These are phyloP conservation scores for Eucalyptus erythrocorys DNA, from an alignment of 345 rosid species.

Conservation along the genomic window DNA sequence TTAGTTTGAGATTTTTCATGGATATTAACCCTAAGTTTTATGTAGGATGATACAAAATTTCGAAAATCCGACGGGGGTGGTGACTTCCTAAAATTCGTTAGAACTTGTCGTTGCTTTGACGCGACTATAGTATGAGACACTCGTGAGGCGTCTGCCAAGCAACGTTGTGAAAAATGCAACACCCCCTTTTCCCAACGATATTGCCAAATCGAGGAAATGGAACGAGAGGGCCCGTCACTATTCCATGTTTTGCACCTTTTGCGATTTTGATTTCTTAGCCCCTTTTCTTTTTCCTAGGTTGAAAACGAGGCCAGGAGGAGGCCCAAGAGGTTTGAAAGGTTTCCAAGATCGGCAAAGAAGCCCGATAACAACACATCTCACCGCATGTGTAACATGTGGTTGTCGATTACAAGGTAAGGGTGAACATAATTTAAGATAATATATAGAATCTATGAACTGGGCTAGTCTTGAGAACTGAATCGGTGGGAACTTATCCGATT, in stretches of 20 bases:
- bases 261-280: neutral
- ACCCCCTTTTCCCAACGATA: neutral
- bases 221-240: neutral
- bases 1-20: accelerated
- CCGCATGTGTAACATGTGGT: no score
- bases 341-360: neutral
- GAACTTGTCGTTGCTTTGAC: neutral
- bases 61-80: neutral
- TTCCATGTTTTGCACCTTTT: neutral
- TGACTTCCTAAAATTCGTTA: neutral
- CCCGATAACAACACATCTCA: no score
- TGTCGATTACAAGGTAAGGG: no score
- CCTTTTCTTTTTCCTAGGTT: neutral
- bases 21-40: no score
- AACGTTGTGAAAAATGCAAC: neutral
- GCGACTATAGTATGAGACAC: neutral
- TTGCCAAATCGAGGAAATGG: neutral
- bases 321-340: neutral
- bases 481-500: accelerated
- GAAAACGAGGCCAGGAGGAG: neutral
- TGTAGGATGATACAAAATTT: no score
- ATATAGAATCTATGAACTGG: accelerated
- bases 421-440: no score
- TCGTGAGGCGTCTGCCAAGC: neutral
- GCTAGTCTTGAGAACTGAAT: accelerated